phyloP scores from a whole-genome alignment of 176 grass and related monocot genomes.

The Juncus inflexus region DNA sequence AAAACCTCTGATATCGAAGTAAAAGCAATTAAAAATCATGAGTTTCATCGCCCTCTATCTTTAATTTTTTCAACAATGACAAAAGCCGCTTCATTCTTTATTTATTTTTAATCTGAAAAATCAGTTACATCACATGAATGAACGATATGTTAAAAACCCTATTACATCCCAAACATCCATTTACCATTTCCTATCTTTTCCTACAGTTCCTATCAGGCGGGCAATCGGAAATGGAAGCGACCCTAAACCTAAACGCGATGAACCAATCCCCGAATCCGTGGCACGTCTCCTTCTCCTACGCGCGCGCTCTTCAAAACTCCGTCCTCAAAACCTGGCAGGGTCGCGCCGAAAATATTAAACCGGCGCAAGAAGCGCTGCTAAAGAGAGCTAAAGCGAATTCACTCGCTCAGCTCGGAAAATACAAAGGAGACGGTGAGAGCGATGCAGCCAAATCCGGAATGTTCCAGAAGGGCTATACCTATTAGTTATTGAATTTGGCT shows the following conservation, averaged over 20 bases:
- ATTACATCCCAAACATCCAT: too few relatives aligned
- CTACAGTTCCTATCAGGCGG: constrained; percentile 89
- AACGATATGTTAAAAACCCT: too few relatives aligned
- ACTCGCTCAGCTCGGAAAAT: constrained; percentile 67
- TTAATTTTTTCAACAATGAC: too few relatives aligned
- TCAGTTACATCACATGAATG: too few relatives aligned
- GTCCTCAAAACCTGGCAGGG: constrained; percentile 96
- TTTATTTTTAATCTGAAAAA: too few relatives aligned
- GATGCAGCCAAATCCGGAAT: constrained; percentile 77
- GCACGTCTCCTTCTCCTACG: constrained; percentile 96
- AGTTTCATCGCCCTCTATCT: too few relatives aligned
- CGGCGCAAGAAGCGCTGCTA: constrained; percentile 67
- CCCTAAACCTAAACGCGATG: constrained; percentile 94
- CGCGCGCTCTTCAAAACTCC: constrained; percentile 79
- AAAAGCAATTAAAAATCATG: too few relatives aligned
- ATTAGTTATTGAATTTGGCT: constrained; percentile 21
- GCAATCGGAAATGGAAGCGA: constrained; percentile 83
- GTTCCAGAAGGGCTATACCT: constrained; percentile 99
- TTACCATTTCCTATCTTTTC: too few relatives aligned
- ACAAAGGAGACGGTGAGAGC: constrained; percentile 60
- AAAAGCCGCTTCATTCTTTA: too few relatives aligned
- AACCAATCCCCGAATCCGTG: constrained; percentile 78
- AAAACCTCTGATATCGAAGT: too few relatives aligned
- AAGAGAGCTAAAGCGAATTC: constrained; percentile 73
- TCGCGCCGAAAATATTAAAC: constrained; percentile 59